Evolutionary conservation across 352 stramenopile species (phyloP), one percentile per base, ranked within the genome.

Genomic region (Phytophthora pini): DNA sequence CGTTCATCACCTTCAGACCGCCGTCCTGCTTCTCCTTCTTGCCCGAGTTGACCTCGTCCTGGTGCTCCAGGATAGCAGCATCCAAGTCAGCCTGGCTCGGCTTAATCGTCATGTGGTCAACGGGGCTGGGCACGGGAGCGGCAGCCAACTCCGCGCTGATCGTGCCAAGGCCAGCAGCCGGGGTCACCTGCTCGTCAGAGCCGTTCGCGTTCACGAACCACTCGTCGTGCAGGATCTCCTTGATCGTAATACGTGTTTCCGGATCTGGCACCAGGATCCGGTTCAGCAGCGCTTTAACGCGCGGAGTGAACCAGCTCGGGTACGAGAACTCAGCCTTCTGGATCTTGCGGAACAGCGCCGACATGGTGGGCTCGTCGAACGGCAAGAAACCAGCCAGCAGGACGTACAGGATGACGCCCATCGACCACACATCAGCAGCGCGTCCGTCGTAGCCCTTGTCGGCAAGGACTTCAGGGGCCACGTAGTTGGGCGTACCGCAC

Each of bases 371-470:
- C 61, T 98, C 95, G 62, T 98, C 95, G 55, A 98, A 98, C 34
- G 95, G 95, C 34, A 98, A 70, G 68, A 98, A 98, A 10, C 95
- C 94, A 31, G 89, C 89, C 39, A 97, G 83, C 57, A 97, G 68
- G 34, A 97, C 90, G 74, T 99, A 99, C 32, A 99, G 82, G 60
- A 99, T 99, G 15, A 99, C 98, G 49, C 98, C 98, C 61, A 98
- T 98, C 39, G 91, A 98, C 98, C 98, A 99, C 22, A 99, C 95
- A 80, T 98, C 90, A 20, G 90, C 89, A 7, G 90, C 87, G n/a
- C 87, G 80, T 45, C 90, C 89, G 44, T 97, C 89, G 75, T 99
- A 99, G 26, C 95, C 95, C 70, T 96, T 96, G 73, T 98, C 92
- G 3, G 92, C 89, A 31, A 98, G 83, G 47, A 98, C 92, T 73